Base-by-base conservation (phyloP, 169 alveolate genomes). In the Plasmodium knowlesi region DNA sequence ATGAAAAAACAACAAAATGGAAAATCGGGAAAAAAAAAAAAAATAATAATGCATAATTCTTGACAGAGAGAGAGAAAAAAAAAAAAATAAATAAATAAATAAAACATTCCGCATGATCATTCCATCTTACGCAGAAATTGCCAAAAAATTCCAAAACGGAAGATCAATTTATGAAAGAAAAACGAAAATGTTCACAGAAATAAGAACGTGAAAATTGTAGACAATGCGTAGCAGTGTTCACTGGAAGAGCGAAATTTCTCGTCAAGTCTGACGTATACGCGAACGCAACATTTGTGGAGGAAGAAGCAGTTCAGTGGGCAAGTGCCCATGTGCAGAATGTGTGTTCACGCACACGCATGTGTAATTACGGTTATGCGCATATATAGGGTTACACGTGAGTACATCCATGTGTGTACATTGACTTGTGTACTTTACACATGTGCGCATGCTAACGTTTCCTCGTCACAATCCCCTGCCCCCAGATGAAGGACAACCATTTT, bases 191-290 rank as follows among this genome's bases (percentile, higher is more conserved):
- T 76, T 73, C 54, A 32, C 43, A 83, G 92, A 84, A 84, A 84
- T 84, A 46, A 84, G 53, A 72, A 50, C 41, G 76, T 10, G 16
- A 25, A 12, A 61, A 46, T 43, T 16, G 41, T 41, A 72, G 79
- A 22, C 57, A 46, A 83, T 73, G 53, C 92, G 61, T 72, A 84
- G 53, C 53, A 84, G 82, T 84, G 92, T 84, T 84, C 78, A 34
- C 5, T 43, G 46, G 54, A 84, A 84, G 74, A 25, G 53, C 9
- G 30, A 12, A 73, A 30, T 50, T 84, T 72, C 19, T 41, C 16
- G 16, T 14, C 22, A 14, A 70, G 32, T 84, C 19, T 43, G 78
- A 10, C n/a, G 32, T 71, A 46, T 28, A n/a, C 19, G n/a, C 53
- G 30, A 28, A 71, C 70, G 57, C 30, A 82, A 34, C 39, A 30